A percentile compares a stretch with the other conserved stretches of the same genome.
Evolutionary conservation across 257 asterid genomes (phyloP).

Genomic region (Capsicum rhomboideum): DNA sequence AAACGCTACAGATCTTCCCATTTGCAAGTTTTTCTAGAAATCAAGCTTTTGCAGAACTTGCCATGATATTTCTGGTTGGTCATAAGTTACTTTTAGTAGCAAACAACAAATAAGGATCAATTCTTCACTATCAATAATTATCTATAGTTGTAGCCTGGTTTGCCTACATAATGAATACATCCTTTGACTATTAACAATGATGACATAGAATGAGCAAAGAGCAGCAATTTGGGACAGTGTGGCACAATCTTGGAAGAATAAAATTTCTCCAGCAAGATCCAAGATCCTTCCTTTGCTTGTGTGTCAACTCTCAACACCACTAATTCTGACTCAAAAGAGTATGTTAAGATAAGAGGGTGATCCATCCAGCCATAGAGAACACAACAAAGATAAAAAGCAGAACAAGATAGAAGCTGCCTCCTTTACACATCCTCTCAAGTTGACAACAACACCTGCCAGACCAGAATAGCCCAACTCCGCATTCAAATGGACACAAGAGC

Average conservation of each 20-base stretch:
- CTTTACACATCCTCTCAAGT: conserved; percentile 86
- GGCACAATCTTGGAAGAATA: neutral
- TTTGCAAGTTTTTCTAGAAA: neutral
- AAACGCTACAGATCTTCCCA: neutral
- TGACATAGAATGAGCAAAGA: neutral
- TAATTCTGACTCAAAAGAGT: conserved; percentile 35
- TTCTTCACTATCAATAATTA: neutral
- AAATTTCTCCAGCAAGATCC: neutral
- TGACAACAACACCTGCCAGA: conserved; percentile 45
- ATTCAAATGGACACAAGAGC: neutral
- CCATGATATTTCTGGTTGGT: neutral
- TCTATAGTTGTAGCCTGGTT: neutral
- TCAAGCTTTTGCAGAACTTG: neutral
- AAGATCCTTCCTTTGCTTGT: neutral
- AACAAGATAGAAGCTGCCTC: conserved; percentile 87
- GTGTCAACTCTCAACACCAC: neutral
- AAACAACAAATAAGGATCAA: neutral
- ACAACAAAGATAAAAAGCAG: conserved; percentile 88
- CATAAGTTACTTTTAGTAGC: neutral
- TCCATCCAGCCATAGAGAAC: conserved; percentile 95
- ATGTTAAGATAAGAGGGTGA: conserved; percentile 69
- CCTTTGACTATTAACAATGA: neutral
- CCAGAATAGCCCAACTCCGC: neutral
- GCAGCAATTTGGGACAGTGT: neutral
- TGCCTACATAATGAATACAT: neutral